phyloP scores from a whole-genome alignment of 257 asterid genomes.

The Solanum tarijense region DNA sequence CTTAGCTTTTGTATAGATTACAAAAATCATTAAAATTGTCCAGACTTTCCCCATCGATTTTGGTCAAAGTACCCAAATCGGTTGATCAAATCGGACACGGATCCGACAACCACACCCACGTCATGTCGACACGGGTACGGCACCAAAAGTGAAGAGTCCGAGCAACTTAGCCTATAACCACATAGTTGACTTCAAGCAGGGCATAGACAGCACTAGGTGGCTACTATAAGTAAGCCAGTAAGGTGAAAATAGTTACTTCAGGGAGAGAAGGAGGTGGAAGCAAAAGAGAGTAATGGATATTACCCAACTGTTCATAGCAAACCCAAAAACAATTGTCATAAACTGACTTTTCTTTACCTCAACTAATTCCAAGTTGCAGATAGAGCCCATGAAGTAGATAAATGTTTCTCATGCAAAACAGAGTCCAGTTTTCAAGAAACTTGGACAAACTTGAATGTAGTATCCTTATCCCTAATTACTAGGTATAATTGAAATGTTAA shows the following conservation, averaged over 20 bases:
- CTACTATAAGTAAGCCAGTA: neutral
- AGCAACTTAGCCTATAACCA: neutral
- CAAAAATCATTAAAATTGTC: neutral
- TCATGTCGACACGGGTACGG: neutral
- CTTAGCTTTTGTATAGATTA: neutral
- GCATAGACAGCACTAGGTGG: neutral
- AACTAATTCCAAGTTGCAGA: neutral
- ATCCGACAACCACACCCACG: neutral
- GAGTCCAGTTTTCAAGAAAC: neutral
- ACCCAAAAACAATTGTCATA: neutral
- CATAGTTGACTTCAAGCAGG: neutral
- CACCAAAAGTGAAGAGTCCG: neutral
- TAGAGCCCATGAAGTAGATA: neutral
- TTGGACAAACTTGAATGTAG: neutral
- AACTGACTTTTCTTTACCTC: neutral
- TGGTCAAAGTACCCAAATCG: neutral
- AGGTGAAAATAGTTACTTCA: neutral
- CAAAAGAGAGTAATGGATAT: neutral
- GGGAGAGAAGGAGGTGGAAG: neutral
- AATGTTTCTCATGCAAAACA: neutral
- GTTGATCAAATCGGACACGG: neutral
- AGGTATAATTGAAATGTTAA: neutral
- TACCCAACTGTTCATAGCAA: neutral
- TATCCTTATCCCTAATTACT: neutral
- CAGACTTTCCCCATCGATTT: neutral